These are phyloP conservation scores for Colletotrichum gloeosporioides DNA, from an alignment of 2,329 filamentous ascomycete genomes.

Conservation along the genomic window DNA sequence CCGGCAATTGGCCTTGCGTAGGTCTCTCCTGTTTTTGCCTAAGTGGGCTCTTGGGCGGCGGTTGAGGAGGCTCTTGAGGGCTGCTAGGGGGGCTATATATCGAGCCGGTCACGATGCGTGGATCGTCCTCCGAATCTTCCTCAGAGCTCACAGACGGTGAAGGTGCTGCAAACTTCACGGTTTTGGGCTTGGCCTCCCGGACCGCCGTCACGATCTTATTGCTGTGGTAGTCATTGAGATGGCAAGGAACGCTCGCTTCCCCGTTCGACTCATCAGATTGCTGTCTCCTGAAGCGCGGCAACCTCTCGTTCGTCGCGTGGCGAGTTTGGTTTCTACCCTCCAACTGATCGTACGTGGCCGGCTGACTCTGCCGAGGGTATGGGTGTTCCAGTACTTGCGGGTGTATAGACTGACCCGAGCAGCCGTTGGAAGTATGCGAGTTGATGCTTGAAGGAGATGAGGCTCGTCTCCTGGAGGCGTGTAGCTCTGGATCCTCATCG, in stretches of 20 bases:
- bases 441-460: background rate
- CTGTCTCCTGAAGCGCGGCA: background rate
- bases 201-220: background rate
- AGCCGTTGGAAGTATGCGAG: background rate
- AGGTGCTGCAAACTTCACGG: background rate
- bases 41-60: background rate
- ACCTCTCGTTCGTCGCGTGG: background rate
- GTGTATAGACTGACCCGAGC: background rate
- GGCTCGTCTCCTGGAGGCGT: background rate
- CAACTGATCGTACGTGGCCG: background rate
- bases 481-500: background rate
- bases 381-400: background rate
- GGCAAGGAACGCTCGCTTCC: background rate
- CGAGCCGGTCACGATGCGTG: background rate
- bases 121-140: background rate
- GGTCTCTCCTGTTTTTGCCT: background rate
- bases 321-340: background rate
- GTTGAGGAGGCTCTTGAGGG: background rate
- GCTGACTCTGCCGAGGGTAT: background rate
- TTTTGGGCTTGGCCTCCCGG: background rate
- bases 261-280: background rate
- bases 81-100: background rate
- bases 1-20: background rate
- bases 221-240: background rate
- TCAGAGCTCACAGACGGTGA: background rate